These are phyloP conservation scores for Chaetothyriales sp. DNA, from an alignment of 2,329 filamentous ascomycete species.

Conservation along the genomic window DNA sequence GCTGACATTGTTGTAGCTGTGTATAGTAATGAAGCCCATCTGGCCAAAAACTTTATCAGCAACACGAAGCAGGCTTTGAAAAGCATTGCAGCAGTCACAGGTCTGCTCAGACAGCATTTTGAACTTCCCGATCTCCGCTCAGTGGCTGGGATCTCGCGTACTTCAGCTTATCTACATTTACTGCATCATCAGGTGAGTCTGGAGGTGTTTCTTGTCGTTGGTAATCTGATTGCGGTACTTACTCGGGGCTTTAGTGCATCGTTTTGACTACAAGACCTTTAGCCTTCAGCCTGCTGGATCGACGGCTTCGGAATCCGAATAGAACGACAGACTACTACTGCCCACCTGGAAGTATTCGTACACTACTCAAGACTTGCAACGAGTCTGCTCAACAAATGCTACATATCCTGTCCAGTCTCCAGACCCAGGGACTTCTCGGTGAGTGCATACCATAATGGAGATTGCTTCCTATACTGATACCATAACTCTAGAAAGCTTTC, in stretches of 20 bases:
- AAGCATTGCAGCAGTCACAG: conserved; percentile 25
- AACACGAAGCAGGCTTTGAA: conserved; percentile 29
- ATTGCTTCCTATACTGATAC: conserved; percentile 1
- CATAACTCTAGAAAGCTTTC: conserved; percentile 28
- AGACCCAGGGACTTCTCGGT: conserved; percentile 35
- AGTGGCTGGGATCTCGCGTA: conserved; percentile 27
- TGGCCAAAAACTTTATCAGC: conserved; percentile 23
- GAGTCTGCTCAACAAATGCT: conserved; percentile 32
- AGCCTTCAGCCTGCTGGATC: conserved; percentile 30
- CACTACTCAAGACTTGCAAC: conserved; percentile 28
- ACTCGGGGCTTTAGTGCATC: conserved; percentile 21
- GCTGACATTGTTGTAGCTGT: conserved; percentile 22
- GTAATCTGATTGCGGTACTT: not conserved
- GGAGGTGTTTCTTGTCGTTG: too few species aligned
- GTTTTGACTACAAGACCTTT: conserved; percentile 29
- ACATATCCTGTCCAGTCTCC: conserved; percentile 29
- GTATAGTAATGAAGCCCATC: conserved; percentile 27
- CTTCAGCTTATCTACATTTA: conserved; percentile 28
- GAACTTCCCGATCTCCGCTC: conserved; percentile 24
- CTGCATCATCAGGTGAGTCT: conserved; percentile 27
- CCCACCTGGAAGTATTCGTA: conserved; percentile 25
- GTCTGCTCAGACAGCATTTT: conserved; percentile 26
- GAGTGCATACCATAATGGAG: conserved; percentile 8
- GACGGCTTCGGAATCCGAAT: conserved; percentile 19
- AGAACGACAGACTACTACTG: conserved; percentile 20